Evolutionary conservation across 2,329 filamentous ascomycete species (phyloP), one percentile per base, ranked within the genome.

Genomic region (Metarhizium sp.): DNA sequence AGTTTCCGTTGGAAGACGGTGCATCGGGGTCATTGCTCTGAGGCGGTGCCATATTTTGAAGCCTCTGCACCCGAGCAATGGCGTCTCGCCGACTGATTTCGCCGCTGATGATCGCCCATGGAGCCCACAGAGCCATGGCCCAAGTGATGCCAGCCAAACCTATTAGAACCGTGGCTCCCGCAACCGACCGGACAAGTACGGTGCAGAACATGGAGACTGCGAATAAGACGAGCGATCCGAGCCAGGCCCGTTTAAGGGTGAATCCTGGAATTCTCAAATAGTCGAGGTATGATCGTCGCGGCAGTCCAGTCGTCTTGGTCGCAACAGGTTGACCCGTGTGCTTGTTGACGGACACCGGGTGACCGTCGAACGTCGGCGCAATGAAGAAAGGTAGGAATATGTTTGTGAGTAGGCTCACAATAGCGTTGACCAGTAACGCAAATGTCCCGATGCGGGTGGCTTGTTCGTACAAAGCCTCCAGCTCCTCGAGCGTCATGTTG

Each of bases 101-200:
- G 5, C 90, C 90, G 49, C 90, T 91, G 67, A 97, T 96, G 63
- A 97, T 88, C 43, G 92, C 92, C 74, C 92, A 97, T 0, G 92
- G 92, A 0, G 92, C 92, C 92, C 92, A 97, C 30, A 95, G 82
- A 2, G 91, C 91, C 64, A 96, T 75, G 25, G 92, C 91, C 92
- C 92, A 97, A 1, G 90, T 91, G 57, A 97, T 84, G 38, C 92
- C 92, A 50, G 95, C 85, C 29, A 94, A 74, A 1, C 85, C 89
- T 55, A 96, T 86, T 38, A 96, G 79, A 1, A 83, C 77, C 0
- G 88, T 95, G 1, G 89, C 92, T 10, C 79, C 82, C 55, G 81
- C 75, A 7, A 90, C 85, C 2, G 82, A 84, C 45, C 77, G 79
- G 43, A 95, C 88, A 57, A 95, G 78, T 55, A 95, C 84, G 0